Evolutionary conservation across 768 basidiomycete species (phyloP), one percentile per base, ranked within the genome.

Genomic region (Trametes sanguinea): DNA sequence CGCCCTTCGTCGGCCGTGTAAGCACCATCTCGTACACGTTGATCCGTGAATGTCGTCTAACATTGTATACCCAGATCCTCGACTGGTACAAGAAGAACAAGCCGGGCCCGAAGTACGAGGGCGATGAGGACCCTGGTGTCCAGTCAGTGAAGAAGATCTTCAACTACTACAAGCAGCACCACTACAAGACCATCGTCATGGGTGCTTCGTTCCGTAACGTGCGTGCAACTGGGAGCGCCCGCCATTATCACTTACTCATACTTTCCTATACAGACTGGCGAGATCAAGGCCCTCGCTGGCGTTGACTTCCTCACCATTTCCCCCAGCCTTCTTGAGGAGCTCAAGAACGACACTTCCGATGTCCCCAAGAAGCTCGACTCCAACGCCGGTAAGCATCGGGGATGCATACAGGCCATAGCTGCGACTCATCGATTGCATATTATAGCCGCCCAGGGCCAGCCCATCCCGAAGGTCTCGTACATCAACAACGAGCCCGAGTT

Each of bases 111-210:
- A 83, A 80, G 72, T 98, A 95, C 82, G 85, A 87, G 67, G 94
- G 93, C 53, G 94, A 92, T 66, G 85, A 88, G 48, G 96, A 98
- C 81, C 96, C 96, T 10, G 96, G 97, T 81, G 97, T 99, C 69
- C 76, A 87, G 76, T 95, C 92, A 44, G 97, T 99, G 65, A 89
- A 92, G 82, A 90, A 84, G 78, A 99, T 99, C 81, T 99, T 89
- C 87, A 92, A 96, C 83, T 98, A 95, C 78, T 99, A 99, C 87
- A 98, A 98, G 85, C 95, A 97, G 75, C 86, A 98, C 79, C 84
- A 85, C 62, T 98, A 99, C 86, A 93, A 95, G 72, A 99, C 97
- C 69, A 98, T 99, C 77, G 96, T 98, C 76, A 98, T 98, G 97
- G 97, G 96, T 74, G 97, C 97, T 62, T 96, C 94, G 35, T 98